Conservation (phyloP, 441 rosid species). For the Pelargonium citronellum region DNA sequence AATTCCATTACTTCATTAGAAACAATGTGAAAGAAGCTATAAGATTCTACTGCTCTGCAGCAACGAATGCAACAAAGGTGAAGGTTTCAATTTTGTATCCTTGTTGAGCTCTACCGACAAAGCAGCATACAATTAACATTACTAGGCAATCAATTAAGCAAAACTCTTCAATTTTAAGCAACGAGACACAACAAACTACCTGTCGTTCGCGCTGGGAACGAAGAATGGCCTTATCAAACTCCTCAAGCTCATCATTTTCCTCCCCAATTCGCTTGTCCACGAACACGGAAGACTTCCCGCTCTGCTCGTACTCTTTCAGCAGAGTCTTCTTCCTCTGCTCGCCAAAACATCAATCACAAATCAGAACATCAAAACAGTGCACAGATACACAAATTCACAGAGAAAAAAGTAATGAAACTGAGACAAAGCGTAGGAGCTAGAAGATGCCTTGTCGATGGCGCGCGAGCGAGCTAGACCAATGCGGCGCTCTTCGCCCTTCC, state of each 20-base stretch:
- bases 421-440: background rate
- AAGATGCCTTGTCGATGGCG: slow-evolving; percentile 51
- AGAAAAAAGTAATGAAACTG: background rate
- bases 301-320: slow-evolving; percentile 73
- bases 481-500: slow-evolving; percentile 78
- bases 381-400: background rate
- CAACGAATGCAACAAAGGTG: too few species aligned
- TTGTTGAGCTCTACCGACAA: too few species aligned
- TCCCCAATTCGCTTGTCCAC: slow-evolving; percentile 84
- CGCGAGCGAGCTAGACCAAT: slow-evolving; percentile 58
- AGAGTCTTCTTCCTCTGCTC: slow-evolving; percentile 67
- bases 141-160: background rate
- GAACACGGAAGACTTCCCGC: slow-evolving; percentile 57
- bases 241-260: slow-evolving; percentile 53
- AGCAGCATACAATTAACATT: too few species aligned
- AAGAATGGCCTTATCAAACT: slow-evolving; percentile 72
- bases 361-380: background rate
- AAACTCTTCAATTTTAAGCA: background rate
- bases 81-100: too few species aligned
- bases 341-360: slow-evolving; percentile 9
- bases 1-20: too few species aligned
- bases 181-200: slow-evolving; percentile 31
- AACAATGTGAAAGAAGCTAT: too few species aligned
- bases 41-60: too few species aligned
- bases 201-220: slow-evolving; percentile 80